Percentiles rank a stretch among this genome's conserved stretches.
These are phyloP conservation scores for Olyra latifolia DNA, from an alignment of 176 grass and related monocot genomes.

Conservation along the genomic window DNA sequence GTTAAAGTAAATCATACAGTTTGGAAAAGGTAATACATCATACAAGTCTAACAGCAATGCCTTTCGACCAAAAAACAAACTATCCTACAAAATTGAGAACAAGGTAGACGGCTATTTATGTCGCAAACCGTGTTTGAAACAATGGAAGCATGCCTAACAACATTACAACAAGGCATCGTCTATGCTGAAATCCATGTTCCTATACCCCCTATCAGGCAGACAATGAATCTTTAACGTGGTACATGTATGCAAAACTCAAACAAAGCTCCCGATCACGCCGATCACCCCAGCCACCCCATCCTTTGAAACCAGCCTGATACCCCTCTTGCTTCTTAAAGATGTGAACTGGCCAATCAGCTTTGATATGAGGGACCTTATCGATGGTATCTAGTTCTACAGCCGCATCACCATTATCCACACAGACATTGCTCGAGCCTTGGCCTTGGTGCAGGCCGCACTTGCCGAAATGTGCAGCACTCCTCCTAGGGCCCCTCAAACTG, in stretches of 20 bases:
- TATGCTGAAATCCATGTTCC: constrained; percentile 29
- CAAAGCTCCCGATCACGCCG: constrained; percentile 79
- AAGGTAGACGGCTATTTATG: constrained; percentile 28
- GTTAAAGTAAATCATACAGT: constrained; percentile 35
- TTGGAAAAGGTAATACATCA: constrained; percentile 27
- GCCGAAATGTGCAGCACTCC: constrained; percentile 89
- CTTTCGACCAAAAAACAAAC: constrained; percentile 15
- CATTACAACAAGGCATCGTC: constrained; percentile 41
- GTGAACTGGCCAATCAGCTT: constrained; percentile 69
- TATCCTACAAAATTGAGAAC: constrained; percentile 45
- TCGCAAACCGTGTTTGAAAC: constrained; percentile 35
- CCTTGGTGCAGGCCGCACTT: constrained; percentile 97
- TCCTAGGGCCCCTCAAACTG: constrained; percentile 71
- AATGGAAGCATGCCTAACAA: constrained; percentile 27
- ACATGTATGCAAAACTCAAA: constrained; percentile 91
- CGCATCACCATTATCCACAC: constrained; percentile 58
- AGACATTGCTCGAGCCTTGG: constrained; percentile 56
- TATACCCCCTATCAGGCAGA: constrained; percentile 22
- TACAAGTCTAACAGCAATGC: constrained; percentile 26
- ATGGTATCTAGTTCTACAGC: constrained; percentile 52
- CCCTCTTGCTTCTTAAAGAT: constrained; percentile 58
- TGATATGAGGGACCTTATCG: constrained; percentile 74
- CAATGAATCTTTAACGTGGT: constrained; percentile 55
- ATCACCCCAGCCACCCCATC: constrained; percentile 99
- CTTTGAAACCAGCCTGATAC: constrained; percentile 91